Percentiles rank a stretch among this genome's conserved stretches.
Conservation (phyloP, 352 stramenopile species). For the Phytophthora brassicae region DNA sequence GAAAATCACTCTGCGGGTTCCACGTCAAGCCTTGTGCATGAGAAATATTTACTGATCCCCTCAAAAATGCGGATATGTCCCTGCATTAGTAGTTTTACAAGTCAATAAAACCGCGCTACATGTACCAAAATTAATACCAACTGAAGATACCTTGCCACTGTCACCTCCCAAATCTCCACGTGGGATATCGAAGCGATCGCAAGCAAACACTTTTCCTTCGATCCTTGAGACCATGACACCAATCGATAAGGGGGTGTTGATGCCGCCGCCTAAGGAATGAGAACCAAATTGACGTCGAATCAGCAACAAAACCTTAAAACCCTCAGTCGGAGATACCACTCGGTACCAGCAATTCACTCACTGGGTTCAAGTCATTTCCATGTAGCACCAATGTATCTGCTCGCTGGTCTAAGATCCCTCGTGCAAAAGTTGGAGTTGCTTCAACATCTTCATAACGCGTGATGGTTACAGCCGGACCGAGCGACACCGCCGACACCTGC, state of each 20-base stretch:
- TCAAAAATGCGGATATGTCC: slow-evolving; percentile 17
- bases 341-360: slow-evolving; percentile 8
- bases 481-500: slow-evolving; percentile 38
- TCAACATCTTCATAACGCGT: slow-evolving; percentile 21
- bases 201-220: slow-evolving; percentile 24
- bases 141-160: slow-evolving; percentile 20
- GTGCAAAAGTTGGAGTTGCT: slow-evolving; percentile 1
- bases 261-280: slow-evolving; percentile 1
- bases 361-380: slow-evolving; percentile 7
- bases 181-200: slow-evolving; percentile 25
- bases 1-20: slow-evolving; percentile 31
- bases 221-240: slow-evolving; percentile 33
- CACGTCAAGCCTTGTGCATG: slow-evolving; percentile 37
- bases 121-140: not conserved
- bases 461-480: slow-evolving; percentile 39
- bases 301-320: not conserved
- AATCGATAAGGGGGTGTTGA: slow-evolving; percentile 15
- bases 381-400: slow-evolving; percentile 17
- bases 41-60: slow-evolving; percentile 9
- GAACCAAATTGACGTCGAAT: not conserved
- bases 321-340: not conserved
- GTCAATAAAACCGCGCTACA: not conserved
- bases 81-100: slow-evolving; percentile 7
- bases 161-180: slow-evolving; percentile 44
- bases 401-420: slow-evolving; percentile 10